Percentiles rank a stretch among this genome's conserved stretches.
Conservation (phyloP, 108 stramenopile genomes). For the Mediolabrus comicus region DNA sequence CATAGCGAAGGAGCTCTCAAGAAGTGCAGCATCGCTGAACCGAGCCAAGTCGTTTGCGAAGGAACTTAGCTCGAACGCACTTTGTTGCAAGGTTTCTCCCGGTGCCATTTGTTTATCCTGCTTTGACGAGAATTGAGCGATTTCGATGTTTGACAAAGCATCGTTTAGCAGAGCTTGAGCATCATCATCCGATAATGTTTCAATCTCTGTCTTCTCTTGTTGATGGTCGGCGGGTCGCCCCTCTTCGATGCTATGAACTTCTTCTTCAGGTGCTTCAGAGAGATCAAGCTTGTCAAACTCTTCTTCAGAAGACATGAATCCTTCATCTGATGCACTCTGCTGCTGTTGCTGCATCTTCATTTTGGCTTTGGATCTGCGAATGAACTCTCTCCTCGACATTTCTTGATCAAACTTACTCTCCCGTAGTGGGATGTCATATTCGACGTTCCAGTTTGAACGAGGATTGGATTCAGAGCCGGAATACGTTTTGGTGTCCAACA, state of each 20-base stretch:
- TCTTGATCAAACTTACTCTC: constrained; percentile 15
- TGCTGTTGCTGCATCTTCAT: not conserved
- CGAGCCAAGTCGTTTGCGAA: constrained; percentile 26
- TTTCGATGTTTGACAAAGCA: constrained; percentile 6
- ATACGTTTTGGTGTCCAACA: constrained; percentile 8
- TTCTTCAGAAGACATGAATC: constrained; percentile 29
- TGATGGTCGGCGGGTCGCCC: no score
- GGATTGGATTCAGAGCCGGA: not conserved
- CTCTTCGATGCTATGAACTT: not conserved
- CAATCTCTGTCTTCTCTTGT: not conserved
- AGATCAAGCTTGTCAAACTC: constrained; percentile 6
- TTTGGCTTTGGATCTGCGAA: constrained; percentile 19
- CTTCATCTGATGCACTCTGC: not conserved
- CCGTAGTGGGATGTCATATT: constrained; percentile 34
- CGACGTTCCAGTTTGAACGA: constrained; percentile 28
- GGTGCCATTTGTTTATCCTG: not conserved
- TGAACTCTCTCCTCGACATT: constrained; percentile 9
- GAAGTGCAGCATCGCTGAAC: constrained; percentile 63
- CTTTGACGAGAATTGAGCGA: not conserved
- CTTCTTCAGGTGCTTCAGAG: not conserved
- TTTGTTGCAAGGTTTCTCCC: not conserved
- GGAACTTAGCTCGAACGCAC: constrained; percentile 8
- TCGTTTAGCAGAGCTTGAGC: constrained; percentile 26
- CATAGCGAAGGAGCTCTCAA: constrained; percentile 50
- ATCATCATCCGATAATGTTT: constrained; percentile 4